Evolutionary conservation across 2,329 filamentous ascomycete species (phyloP).

Genomic region (Thielaviopsis ethacetica): DNA sequence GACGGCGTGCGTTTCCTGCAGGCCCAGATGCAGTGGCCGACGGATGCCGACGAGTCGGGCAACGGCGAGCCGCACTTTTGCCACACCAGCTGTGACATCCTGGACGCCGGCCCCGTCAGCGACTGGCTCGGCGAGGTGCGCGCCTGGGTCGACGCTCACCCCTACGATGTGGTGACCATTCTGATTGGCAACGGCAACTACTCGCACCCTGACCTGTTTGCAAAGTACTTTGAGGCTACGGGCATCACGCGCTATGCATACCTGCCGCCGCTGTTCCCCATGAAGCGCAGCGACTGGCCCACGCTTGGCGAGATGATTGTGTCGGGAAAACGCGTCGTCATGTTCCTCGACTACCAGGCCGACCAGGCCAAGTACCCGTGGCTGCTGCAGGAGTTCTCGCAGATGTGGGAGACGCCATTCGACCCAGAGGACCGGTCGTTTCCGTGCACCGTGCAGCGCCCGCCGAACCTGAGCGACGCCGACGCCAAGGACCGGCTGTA

Average conservation of each 20-base stretch:
- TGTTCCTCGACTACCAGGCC: conserved; percentile 75
- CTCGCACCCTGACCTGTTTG: conserved; percentile 46
- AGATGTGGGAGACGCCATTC: conserved; percentile 86
- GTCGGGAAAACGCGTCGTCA: conserved; percentile 50
- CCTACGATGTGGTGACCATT: conserved; percentile 77
- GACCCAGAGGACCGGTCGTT: conserved; percentile 49
- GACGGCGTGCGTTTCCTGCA: conserved; percentile 56
- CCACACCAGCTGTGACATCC: conserved; percentile 66
- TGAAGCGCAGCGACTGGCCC: conserved; percentile 65
- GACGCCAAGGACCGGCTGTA: conserved; percentile 51
- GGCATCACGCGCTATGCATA: conserved; percentile 63
- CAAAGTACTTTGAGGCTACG: conserved; percentile 49
- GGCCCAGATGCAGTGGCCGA: conserved; percentile 44
- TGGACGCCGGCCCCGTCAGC: conserved; percentile 65
- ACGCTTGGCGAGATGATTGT: conserved; percentile 65
- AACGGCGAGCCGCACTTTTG: conserved; percentile 54
- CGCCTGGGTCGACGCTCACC: conserved; percentile 58
- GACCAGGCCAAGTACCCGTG: conserved; percentile 67
- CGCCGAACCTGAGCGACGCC: conserved; percentile 44
- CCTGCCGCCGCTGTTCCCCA: conserved; percentile 51
- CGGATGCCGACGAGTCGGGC: conserved; percentile 22
- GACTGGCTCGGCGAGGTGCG: conserved; percentile 53
- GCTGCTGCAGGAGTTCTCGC: conserved; percentile 72
- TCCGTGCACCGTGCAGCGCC: conserved; percentile 64
- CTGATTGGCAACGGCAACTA: conserved; percentile 74